phyloP scores from a whole-genome alignment of 2,329 filamentous ascomycete genomes.

The Cladophialophora bantiana region DNA sequence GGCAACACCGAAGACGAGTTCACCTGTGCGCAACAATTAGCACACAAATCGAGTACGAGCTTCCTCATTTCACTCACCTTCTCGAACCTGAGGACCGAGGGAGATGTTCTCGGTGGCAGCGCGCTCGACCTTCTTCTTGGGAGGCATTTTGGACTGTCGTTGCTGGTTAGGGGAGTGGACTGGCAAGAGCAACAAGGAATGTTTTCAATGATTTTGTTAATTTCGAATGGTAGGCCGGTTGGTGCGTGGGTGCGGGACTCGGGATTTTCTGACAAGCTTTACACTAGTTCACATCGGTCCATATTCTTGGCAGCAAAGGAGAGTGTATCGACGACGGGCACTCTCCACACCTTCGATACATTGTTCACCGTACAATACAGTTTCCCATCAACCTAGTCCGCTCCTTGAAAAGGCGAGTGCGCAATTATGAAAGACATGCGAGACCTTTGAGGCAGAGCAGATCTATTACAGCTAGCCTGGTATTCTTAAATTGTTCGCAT shows the following conservation, averaged over 20 bases:
- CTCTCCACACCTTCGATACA: no score
- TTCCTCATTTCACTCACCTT: slow-evolving; percentile 68
- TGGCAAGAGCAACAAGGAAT: slow-evolving; percentile 6
- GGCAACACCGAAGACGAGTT: slow-evolving; percentile 97
- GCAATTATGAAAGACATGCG: no score
- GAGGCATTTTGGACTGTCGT: slow-evolving; percentile 74
- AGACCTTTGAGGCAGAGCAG: no score
- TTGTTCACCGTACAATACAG: no score
- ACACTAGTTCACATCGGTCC: background rate
- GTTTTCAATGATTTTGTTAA: background rate
- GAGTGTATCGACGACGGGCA: background rate
- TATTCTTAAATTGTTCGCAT: no score
- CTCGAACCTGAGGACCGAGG: slow-evolving; percentile 93
- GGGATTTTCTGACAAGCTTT: background rate
- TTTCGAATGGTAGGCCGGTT: background rate
- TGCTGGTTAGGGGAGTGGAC: slow-evolving; percentile 9
- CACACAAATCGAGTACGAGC: slow-evolving; percentile 8
- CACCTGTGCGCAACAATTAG: slow-evolving; percentile 63
- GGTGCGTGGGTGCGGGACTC: slow-evolving; percentile 1
- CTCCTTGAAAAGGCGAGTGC: no score
- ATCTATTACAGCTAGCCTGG: no score
- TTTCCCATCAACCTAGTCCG: no score
- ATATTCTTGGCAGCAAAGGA: background rate
- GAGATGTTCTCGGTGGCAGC: slow-evolving; percentile 94
- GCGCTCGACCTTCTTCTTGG: slow-evolving; percentile 85